phyloP scores from a whole-genome alignment of 202 grass and related monocot species.

The Dendrocalamus latiflorus region DNA sequence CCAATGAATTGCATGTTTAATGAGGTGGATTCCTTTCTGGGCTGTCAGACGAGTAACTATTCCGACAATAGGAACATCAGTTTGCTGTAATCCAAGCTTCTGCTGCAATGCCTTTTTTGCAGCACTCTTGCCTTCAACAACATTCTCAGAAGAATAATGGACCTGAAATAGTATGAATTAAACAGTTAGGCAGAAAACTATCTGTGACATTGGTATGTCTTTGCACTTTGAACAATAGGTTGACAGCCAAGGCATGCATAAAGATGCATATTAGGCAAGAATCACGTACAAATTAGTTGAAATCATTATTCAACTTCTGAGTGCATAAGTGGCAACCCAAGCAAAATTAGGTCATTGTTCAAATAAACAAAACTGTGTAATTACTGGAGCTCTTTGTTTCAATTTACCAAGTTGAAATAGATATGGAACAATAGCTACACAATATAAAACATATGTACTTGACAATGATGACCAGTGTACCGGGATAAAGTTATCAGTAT shows the following conservation, averaged over 20 bases:
- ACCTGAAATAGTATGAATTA: slow-evolving; percentile 45
- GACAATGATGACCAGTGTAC: slow-evolving; percentile 33
- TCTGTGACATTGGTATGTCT: not conserved
- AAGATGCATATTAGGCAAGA: not conserved
- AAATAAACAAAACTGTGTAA: not conserved
- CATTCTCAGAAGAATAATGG: slow-evolving; percentile 67
- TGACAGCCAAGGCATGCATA: not conserved
- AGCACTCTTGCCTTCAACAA: slow-evolving; percentile 72
- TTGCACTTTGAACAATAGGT: not conserved
- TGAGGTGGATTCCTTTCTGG: slow-evolving; percentile 94
- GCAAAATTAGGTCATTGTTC: not conserved
- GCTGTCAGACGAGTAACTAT: slow-evolving; percentile 75
- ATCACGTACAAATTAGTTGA: not conserved
- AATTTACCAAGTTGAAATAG: slow-evolving; percentile 7
- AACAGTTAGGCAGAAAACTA: too few species aligned
- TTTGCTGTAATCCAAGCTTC: too few species aligned
- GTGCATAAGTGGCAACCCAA: not conserved
- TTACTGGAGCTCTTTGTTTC: not conserved
- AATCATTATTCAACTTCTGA: not conserved
- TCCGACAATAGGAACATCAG: slow-evolving; percentile 72
- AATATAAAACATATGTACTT: slow-evolving; percentile 3
- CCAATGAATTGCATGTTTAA: slow-evolving; percentile 64
- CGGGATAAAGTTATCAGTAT: slow-evolving; percentile 63
- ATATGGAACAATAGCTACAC: not conserved
- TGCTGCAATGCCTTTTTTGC: too few species aligned